These are phyloP conservation scores for Bipolaris victoriae DNA, from an alignment of 2,329 filamentous ascomycete species.

Conservation along the genomic window DNA sequence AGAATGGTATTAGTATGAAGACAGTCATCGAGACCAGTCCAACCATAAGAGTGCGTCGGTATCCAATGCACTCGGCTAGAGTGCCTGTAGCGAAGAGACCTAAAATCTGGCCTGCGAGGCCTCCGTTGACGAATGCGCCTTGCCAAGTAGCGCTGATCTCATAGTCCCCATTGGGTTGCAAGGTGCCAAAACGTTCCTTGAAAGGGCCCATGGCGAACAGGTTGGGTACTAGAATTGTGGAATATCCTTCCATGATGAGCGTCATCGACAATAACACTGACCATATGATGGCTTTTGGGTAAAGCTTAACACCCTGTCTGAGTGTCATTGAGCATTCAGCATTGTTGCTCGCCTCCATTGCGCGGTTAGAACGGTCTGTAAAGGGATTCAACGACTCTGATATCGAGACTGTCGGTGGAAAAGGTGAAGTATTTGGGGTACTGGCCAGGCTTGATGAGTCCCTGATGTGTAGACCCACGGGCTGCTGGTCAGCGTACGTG, in stretches of 20 bases:
- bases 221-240: slow-evolving; percentile 77
- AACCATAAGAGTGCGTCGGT: slow-evolving; percentile 29
- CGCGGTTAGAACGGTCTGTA: neutral
- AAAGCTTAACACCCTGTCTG: slow-evolving; percentile 73
- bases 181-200: slow-evolving; percentile 43
- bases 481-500: neutral
- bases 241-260: slow-evolving; percentile 88
- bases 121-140: slow-evolving; percentile 50
- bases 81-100: slow-evolving; percentile 52
- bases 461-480: neutral
- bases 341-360: neutral
- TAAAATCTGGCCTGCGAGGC: slow-evolving; percentile 48
- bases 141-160: slow-evolving; percentile 52
- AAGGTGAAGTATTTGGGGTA: neutral
- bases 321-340: slow-evolving; percentile 52
- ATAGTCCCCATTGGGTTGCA: slow-evolving; percentile 27
- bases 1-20: slow-evolving; percentile 25
- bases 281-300: slow-evolving; percentile 85
- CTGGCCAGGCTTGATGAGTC: slow-evolving; percentile 3
- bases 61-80: slow-evolving; percentile 49
- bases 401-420: neutral
- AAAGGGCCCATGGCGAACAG: slow-evolving; percentile 62
- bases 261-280: slow-evolving; percentile 80
- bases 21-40: slow-evolving; percentile 14
- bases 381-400: neutral